Evolutionary conservation across 2,329 filamentous ascomycete species (phyloP).

Genomic region (Dryadomyces sulphureus): DNA sequence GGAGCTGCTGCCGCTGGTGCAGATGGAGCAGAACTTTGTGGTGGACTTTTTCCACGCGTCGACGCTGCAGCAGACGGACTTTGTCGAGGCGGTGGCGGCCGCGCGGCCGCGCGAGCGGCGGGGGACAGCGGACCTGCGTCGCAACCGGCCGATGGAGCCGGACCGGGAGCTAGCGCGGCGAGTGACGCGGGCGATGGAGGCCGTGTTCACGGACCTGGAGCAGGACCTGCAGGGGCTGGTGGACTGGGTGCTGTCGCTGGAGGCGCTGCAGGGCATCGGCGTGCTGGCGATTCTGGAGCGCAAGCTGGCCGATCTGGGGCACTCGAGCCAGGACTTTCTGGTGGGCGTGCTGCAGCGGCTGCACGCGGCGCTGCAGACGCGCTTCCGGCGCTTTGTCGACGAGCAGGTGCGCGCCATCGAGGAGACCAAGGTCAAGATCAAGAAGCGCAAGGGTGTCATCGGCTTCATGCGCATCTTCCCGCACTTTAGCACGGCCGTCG

Average conservation of each 20-base stretch:
- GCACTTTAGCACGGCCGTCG: constrained; percentile 64
- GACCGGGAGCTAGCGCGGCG: constrained; percentile 75
- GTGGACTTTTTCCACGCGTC: constrained; percentile 94
- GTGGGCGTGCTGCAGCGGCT: constrained; percentile 64
- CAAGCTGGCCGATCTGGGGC: constrained; percentile 63
- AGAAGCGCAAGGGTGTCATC: constrained; percentile 95
- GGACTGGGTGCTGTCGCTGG: constrained; percentile 67
- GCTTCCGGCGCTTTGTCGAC: constrained; percentile 82
- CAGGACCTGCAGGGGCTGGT: constrained; percentile 64
- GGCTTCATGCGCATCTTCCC: constrained; percentile 91
- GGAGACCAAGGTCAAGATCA: constrained; percentile 97
- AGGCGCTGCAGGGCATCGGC: constrained; percentile 85
- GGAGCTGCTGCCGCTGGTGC: constrained; percentile 67
- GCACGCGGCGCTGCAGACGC: constrained; percentile 55
- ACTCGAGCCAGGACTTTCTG: constrained; percentile 87
- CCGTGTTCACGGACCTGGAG: constrained; percentile 71
- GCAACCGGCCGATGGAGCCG: constrained; percentile 69
- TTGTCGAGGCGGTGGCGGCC: constrained; percentile 61
- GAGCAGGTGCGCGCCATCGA: constrained; percentile 92
- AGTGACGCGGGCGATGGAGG: constrained; percentile 77
- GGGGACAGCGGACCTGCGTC: constrained; percentile 52
- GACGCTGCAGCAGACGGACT: constrained; percentile 70
- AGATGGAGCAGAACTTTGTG: constrained; percentile 92
- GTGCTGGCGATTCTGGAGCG: constrained; percentile 69
- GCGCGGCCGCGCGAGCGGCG: constrained; percentile 51